A percentile compares a stretch with the other conserved stretches of the same genome.
These are phyloP conservation scores for Fusarium sp. DNA, from an alignment of 2,329 filamentous ascomycete species.

Conservation along the genomic window DNA sequence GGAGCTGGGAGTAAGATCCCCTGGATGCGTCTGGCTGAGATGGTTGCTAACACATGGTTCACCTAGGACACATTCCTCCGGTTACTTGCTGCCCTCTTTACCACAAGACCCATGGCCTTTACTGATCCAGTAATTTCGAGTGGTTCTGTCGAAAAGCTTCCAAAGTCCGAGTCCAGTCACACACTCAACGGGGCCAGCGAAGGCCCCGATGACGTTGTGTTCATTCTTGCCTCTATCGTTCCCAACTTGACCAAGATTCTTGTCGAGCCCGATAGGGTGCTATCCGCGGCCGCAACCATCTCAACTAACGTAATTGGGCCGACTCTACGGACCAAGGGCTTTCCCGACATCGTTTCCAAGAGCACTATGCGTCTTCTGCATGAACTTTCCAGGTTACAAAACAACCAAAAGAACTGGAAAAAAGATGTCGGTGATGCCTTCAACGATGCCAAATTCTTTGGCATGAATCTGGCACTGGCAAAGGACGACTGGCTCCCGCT, in stretches of 20 bases:
- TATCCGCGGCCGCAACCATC: conserved; percentile 83
- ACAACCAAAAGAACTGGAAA: conserved; percentile 91
- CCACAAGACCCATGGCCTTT: conserved; percentile 85
- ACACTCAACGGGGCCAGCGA: conserved; percentile 56
- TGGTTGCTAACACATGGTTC: conserved; percentile 47
- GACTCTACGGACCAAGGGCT: conserved; percentile 85
- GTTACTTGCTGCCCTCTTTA: conserved; percentile 93
- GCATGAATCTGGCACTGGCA: conserved; percentile 76
- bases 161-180: conserved; percentile 56
- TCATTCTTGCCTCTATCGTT: conserved; percentile 84
- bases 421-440: conserved; percentile 94
- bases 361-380: conserved; percentile 81
- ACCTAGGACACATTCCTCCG: conserved; percentile 87
- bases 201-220: conserved; percentile 82
- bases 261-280: conserved; percentile 87
- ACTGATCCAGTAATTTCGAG: conserved; percentile 65
- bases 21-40: background rate
- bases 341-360: conserved; percentile 86
- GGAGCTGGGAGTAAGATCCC: conserved; percentile 79
- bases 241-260: conserved; percentile 87
- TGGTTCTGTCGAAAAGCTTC: conserved; percentile 56
- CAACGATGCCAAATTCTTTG: conserved; percentile 90
- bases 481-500: conserved; percentile 85
- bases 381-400: conserved; percentile 82
- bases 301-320: conserved; percentile 88